Evolutionary conservation across 176 grass and related monocot species (phyloP).

Genomic region (Coix lacrymajobi): DNA sequence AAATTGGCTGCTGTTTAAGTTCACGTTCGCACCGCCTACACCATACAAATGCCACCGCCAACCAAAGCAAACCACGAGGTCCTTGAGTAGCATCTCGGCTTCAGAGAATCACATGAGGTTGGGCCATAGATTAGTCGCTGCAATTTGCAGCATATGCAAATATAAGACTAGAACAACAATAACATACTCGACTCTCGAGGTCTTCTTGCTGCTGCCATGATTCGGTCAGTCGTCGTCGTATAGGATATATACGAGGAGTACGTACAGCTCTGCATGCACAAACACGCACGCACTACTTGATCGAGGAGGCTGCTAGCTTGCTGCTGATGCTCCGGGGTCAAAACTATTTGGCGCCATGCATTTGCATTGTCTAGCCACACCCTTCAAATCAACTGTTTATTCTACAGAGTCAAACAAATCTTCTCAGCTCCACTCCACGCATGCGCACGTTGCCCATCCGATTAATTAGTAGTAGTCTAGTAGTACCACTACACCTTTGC

Average conservation of each 20-base stretch:
- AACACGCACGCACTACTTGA: neutral
- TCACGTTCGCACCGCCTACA: no score
- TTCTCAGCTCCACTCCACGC: neutral
- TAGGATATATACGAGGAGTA: neutral
- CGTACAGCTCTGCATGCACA: neutral
- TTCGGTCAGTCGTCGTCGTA: slow-evolving; percentile 1
- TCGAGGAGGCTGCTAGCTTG: no score
- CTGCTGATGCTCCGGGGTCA: no score
- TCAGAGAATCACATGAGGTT: neutral
- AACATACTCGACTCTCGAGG: neutral
- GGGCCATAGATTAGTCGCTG: neutral
- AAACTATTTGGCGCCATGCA: slow-evolving; percentile 6
- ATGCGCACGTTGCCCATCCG: slow-evolving; percentile 1
- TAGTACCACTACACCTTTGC: neutral
- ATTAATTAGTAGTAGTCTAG: no score
- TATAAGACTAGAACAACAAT: neutral
- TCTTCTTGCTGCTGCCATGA: slow-evolving; percentile 4
- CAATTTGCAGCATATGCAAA: neutral
- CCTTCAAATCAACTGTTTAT: neutral
- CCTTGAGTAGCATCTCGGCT: neutral
- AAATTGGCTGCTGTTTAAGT: no score
- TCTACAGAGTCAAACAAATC: neutral
- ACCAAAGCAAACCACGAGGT: neutral
- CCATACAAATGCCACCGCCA: neutral
- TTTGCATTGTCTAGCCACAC: neutral